Evolutionary conservation across 176 grass and related monocot species (phyloP).

Genomic region (Triticum timopheevii): DNA sequence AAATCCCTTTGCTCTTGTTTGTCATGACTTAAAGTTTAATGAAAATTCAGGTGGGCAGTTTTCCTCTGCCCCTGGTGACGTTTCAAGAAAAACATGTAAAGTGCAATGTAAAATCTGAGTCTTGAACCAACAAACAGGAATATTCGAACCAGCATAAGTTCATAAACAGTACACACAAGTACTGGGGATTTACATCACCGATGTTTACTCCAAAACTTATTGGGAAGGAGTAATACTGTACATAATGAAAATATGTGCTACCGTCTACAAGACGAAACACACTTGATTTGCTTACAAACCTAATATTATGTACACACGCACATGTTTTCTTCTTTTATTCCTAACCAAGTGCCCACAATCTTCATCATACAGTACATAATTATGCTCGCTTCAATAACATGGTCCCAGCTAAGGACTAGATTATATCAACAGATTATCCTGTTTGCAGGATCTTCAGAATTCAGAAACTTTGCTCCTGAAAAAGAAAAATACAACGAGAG

Average conservation of each 20-base stretch:
- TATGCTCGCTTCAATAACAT: conserved; percentile 26
- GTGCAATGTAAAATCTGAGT: too few species aligned
- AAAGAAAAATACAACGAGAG: too few species aligned
- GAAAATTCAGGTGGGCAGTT: too few species aligned
- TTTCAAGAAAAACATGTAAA: too few species aligned
- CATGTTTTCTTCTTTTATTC: conserved; percentile 20
- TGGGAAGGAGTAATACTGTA: background rate
- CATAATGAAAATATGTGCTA: conserved; percentile 10
- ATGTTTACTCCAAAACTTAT: conserved; percentile 10
- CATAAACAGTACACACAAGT: conserved; percentile 29
- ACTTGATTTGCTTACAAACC: background rate
- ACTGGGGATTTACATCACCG: conserved; percentile 27
- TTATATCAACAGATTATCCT: too few species aligned
- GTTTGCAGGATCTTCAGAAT: too few species aligned
- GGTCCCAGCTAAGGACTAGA: background rate
- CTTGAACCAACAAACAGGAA: background rate
- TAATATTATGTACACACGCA: conserved; percentile 5
- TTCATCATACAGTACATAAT: background rate
- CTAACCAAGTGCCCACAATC: conserved; percentile 8
- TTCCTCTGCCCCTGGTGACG: too few species aligned
- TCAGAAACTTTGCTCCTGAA: too few species aligned
- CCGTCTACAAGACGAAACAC: background rate
- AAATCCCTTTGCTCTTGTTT: too few species aligned
- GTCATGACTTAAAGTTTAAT: too few species aligned
- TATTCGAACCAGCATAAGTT: conserved; percentile 21